These are phyloP conservation scores for Huntiella omanensis DNA, from an alignment of 2,329 filamentous ascomycete genomes.

Conservation along the genomic window DNA sequence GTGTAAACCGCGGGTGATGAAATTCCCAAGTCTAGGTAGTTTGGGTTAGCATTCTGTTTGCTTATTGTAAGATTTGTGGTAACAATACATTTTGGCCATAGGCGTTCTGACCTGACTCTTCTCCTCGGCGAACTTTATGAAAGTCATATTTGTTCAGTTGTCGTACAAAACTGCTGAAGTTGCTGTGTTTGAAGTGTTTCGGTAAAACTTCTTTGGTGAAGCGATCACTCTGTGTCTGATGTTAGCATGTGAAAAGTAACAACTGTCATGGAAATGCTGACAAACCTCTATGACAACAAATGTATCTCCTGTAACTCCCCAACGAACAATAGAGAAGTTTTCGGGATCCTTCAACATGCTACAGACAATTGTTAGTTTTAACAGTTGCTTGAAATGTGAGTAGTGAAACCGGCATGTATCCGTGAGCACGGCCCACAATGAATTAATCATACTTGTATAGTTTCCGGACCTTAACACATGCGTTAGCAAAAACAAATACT, in stretches of 20 bases:
- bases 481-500: neutral
- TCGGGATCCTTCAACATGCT: constrained; percentile 95
- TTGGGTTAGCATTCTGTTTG: neutral
- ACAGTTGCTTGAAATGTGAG: neutral
- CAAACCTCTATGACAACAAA: constrained; percentile 92
- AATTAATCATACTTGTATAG: constrained; percentile 61
- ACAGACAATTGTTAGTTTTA: constrained; percentile 17
- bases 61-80: neutral
- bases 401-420: constrained; percentile 4
- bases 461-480: constrained; percentile 63
- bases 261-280: neutral
- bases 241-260: constrained; percentile 1
- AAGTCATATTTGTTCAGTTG: constrained; percentile 97
- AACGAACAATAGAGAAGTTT: constrained; percentile 81
- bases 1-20: constrained; percentile 88
- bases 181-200: constrained; percentile 98
- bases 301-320: constrained; percentile 86
- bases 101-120: constrained; percentile 23
- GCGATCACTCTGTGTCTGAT: constrained; percentile 60
- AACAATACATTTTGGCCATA: constrained; percentile 58
- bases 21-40: constrained; percentile 68
- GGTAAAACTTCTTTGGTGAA: constrained; percentile 95
- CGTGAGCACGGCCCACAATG: constrained; percentile 12
- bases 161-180: constrained; percentile 90
- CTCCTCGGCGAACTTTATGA: constrained; percentile 64